Evolutionary conservation across 768 basidiomycete genomes (phyloP), one percentile per base, ranked within the genome.

Genomic region (Xerocomus potaroensis): DNA sequence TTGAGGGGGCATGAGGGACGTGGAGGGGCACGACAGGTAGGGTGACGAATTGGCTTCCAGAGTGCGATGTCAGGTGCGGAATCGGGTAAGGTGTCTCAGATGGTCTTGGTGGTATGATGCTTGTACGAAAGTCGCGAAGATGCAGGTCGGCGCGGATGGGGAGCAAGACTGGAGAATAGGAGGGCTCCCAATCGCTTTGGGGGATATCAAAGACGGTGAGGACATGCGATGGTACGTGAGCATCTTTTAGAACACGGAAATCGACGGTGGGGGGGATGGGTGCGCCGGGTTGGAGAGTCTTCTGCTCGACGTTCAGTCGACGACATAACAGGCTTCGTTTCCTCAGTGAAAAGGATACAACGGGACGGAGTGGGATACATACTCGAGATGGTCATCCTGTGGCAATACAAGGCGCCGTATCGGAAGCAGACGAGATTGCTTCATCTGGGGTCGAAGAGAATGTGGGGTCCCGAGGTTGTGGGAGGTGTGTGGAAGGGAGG

Each of bases 141-240:
- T 77, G 81, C 19, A 75, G 58, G 48, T 69, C 66, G 9, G 72
- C 69, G 54, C 77, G 71, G 49, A 84, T 73, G 15, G 83, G 83
- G 15, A 81, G 59, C 55, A 81, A 66, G 27, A 75, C 55, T 5
- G 78, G 73, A n/a, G 54, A 60, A 42, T 58, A 63, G 10, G 61
- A 59, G 24, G 57, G 50, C 24, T 64, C 59, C 58, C 61, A 61
- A 33, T 61, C 60, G 41, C 47, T 50, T 9, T 53, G 59, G 31
- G 64, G 59, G 31, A 64, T 60, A 36, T 66, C 65, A 47, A 68
- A 64, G 52, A 77, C 68, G 18, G 77, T 76, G 37, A 84, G 72
- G 46, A 77, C 68, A 56, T 84, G 83, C 3, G 80, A 83, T 31
- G 82, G 81, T 52, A 72, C 63, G 43, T 69, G 69, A 6, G 71